A percentile compares a stretch with the other conserved stretches of the same genome.
phyloP scores from a whole-genome alignment of 768 basidiomycete species.

The Trametes villosa region DNA sequence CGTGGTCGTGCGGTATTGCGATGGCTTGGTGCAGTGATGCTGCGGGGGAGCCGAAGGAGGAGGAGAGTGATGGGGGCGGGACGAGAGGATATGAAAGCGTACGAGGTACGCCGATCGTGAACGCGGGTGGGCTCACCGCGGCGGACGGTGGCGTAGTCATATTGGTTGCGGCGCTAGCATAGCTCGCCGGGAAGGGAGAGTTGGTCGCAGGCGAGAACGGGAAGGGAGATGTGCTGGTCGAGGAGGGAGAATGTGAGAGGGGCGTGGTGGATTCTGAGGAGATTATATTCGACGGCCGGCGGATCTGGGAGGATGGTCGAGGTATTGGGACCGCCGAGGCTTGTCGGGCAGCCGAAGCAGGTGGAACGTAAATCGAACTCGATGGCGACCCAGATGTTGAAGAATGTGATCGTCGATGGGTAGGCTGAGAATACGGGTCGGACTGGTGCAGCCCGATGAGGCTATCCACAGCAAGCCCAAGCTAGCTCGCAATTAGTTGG shows the following conservation, averaged over 20 bases:
- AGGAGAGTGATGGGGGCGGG: constrained; percentile 62
- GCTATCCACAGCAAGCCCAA: constrained; percentile 78
- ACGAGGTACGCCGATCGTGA: constrained; percentile 40
- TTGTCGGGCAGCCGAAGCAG: constrained; percentile 35
- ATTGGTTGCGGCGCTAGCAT: constrained; percentile 61
- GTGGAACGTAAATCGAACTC: constrained; percentile 45
- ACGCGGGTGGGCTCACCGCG: constrained; percentile 44
- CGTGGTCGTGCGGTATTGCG: constrained; percentile 11
- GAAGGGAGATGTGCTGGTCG: constrained; percentile 69
- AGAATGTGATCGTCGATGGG: constrained; percentile 59
- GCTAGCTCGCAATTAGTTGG: too few relatives aligned
- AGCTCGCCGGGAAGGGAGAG: constrained; percentile 57
- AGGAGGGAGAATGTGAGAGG: constrained; percentile 64
- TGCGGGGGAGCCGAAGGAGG: constrained; percentile 51
- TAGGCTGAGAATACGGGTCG: constrained; percentile 75
- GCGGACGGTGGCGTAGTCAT: constrained; percentile 75
- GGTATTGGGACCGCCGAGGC: constrained; percentile 76
- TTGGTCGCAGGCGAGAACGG: constrained; percentile 63
- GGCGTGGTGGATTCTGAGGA: constrained; percentile 60
- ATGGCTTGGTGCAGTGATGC: constrained; percentile 14
- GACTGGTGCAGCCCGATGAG: constrained; percentile 69
- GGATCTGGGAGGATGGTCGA: constrained; percentile 66
- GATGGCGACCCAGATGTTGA: constrained; percentile 48
- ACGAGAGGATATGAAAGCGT: constrained; percentile 79
- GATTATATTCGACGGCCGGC: constrained; percentile 51